Evolutionary conservation across 1,284 basidiomycete species (phyloP), one percentile per base, ranked within the genome.

Genomic region (Ustilago cynodontis): DNA sequence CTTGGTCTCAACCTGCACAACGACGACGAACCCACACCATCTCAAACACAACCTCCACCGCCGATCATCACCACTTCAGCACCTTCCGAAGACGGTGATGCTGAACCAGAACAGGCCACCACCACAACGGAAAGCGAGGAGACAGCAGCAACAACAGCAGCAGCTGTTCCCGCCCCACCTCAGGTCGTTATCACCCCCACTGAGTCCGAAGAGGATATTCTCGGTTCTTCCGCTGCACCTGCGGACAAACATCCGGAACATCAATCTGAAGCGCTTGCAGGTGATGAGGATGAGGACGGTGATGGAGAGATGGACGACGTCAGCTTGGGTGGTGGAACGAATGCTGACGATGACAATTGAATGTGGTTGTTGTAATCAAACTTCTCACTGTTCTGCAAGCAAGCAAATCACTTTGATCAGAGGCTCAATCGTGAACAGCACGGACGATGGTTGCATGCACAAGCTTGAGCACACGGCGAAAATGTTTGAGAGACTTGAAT

Each of bases 301-400:
- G 74, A 77, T 8, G 70, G 70, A 33, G 74, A 77, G 41, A 77
- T 77, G 74, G 70, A 72, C 58, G 70, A 72, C 10, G 70, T 77
- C 37, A 72, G 70, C 24, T 49, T 77, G 10, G 70, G 74, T 14
- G 74, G 59, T 16, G 41, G 39, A 4, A 54, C 62, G 2, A 59
- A 59, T 3, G 63, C 33, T 20, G 58, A 61, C 2, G 63, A 62
- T 22, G 65, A 67, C 20, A 41, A 39, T 20, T 43, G 41, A 43
- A 10, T 20, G n/a, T 11, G n/a, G n/a, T 7, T n/a, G 20, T 3
- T 20, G 5, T 43, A 14, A 7, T 43, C 41, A 43, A 11, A 43
- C 9, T 33, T 33, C 6, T 43, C 41, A 20, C 41, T 43, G 18
- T 43, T 43, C 16, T 22, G 37, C 41, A n/a, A 43, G 18, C 37